Base-by-base conservation (phyloP, 139 green algal species). In the Chlorella sp. region DNA sequence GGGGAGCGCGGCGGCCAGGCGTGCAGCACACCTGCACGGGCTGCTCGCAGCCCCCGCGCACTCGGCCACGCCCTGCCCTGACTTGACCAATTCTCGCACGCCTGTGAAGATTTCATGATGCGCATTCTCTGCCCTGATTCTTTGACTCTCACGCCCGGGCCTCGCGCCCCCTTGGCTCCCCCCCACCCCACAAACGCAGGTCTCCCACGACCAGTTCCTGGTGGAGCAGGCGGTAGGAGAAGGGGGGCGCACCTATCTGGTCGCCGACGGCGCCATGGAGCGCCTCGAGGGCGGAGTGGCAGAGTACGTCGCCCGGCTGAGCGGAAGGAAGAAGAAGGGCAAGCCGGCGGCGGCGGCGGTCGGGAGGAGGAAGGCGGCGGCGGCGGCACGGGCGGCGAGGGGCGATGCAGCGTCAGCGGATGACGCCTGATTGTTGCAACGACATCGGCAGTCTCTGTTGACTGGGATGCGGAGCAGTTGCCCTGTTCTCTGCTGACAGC, bases 281-380 rank as follows among this genome's bases (percentile, higher is more conserved):
- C 25, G 40, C 17, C 50, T 79, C n/a, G 73, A 79, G 38, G 62
- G 48, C 40, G 73, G 73, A 1, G 63, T 79, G 3, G n/a, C 12
- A 41, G 48, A 79, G 51, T 79, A 79, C 38, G 73, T 74, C 43
- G 45, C 63, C 45, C 60, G 65, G 72, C 72, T 78, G 36, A 58
- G 43, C 72, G 46, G 72, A 60, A 43, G 43, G 8, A 27, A n/a
- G 21, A 45, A 46, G 33, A 67, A 67, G 41, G 51, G 66, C 25
- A 63, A 74, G 38, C 17, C 25, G 14, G 68, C 50, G 17, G 53
- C 58, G 27, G 58, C 58, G n/a, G n/a, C n/a, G n/a, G n/a, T n/a
- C n/a, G n/a, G n/a, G n/a, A n/a, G n/a, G n/a, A n/a, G n/a, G n/a
- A n/a, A n/a, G n/a, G n/a, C n/a, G n/a, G n/a, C n/a, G n/a, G n/a